Evolutionary conservation across 225 moss, liverwort and hornwort species (phyloP).

Genomic region (Pseudisothecium myosuroides): DNA sequence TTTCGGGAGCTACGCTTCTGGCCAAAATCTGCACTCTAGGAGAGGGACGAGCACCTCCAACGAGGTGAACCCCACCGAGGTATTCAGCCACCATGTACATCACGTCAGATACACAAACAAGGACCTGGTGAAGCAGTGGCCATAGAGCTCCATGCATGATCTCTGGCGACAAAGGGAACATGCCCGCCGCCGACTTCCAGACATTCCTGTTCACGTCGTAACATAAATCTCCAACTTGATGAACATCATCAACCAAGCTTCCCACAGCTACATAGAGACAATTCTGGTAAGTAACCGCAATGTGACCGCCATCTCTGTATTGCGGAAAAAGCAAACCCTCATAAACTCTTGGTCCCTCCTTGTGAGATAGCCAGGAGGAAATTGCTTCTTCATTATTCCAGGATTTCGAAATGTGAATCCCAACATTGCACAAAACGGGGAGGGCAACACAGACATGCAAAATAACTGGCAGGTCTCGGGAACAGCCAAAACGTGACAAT

Average conservation of each 20-base stretch:
- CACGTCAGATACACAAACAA: background rate
- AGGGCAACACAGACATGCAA: background rate
- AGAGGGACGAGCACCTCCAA: background rate
- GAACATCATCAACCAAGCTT: background rate
- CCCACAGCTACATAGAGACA: background rate
- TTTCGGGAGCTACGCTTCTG: background rate
- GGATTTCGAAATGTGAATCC: background rate
- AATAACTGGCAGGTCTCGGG: background rate
- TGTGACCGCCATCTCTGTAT: background rate
- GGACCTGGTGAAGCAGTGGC: background rate
- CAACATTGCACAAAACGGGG: background rate
- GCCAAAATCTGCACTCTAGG: background rate
- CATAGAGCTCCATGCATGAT: background rate
- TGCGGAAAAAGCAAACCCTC: background rate
- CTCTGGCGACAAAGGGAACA: background rate
- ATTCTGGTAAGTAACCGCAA: background rate
- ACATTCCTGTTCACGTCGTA: background rate
- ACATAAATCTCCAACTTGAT: background rate
- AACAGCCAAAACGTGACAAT: background rate
- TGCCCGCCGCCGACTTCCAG: background rate
- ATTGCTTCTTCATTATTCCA: background rate
- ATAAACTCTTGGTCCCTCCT: background rate
- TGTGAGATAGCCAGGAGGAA: background rate
- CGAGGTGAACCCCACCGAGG: background rate
- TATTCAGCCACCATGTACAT: background rate